Conservation (phyloP, 805 yeast genomes). For the Kodamaea kaohsiungensis region DNA sequence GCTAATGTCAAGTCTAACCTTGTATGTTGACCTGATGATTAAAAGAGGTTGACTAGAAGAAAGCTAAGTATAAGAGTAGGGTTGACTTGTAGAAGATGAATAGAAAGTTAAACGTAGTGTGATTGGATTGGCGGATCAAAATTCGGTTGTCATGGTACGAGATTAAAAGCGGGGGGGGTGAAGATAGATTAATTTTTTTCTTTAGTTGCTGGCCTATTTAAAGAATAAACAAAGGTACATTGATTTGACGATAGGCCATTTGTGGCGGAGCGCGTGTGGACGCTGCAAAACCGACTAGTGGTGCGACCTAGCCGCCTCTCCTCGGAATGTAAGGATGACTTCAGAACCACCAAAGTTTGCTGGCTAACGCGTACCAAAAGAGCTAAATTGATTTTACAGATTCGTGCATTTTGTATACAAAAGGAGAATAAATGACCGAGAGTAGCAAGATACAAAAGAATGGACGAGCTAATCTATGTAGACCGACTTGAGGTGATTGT, state of each 20-base stretch:
- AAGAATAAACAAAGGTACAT: background rate
- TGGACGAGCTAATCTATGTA: too few species aligned
- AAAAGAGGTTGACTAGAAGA: too few species aligned
- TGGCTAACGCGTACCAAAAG: background rate
- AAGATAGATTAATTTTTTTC: too few species aligned
- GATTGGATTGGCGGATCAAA: too few species aligned
- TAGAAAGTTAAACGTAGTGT: too few species aligned
- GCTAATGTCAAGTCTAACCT: too few species aligned
- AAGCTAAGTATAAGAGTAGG: too few species aligned
- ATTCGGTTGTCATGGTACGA: background rate
- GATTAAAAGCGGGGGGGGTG: background rate
- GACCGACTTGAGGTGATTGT: too few species aligned
- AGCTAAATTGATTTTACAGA: background rate
- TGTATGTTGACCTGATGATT: too few species aligned
- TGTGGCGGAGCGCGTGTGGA: background rate
- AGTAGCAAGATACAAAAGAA: background rate
- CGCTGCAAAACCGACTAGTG: background rate
- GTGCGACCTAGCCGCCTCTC: background rate
- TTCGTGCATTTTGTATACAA: conserved; percentile 3
- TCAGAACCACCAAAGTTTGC: background rate
- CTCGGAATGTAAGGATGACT: background rate
- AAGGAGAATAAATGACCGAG: background rate
- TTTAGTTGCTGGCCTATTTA: background rate
- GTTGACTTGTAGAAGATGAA: too few species aligned
- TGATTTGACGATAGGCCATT: background rate